Evolutionary conservation across 352 stramenopile genomes (phyloP).

Genomic region (Globisporangium abappressorium): DNA sequence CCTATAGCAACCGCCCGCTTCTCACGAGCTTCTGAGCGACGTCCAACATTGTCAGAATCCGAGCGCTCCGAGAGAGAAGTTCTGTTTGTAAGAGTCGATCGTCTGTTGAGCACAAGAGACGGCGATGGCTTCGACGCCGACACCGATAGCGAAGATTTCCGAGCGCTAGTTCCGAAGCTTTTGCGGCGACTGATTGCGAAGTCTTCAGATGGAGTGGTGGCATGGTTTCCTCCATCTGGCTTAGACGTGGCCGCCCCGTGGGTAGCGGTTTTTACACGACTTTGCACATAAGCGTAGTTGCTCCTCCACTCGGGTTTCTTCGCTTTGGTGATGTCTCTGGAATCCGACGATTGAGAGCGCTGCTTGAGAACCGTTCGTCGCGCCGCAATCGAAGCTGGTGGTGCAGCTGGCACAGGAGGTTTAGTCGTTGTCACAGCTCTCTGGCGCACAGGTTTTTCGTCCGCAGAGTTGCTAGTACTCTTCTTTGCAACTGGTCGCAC

Average conservation of each 20-base stretch:
- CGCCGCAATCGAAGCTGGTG: neutral
- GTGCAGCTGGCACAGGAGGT: neutral
- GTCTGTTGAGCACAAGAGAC: slow-evolving; percentile 6
- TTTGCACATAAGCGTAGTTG: neutral
- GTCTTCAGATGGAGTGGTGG: neutral
- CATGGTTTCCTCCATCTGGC: neutral
- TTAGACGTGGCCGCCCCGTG: neutral
- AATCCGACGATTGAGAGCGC: slow-evolving; percentile 16
- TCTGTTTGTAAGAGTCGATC: slow-evolving; percentile 11
- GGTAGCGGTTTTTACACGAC: slow-evolving; percentile 2
- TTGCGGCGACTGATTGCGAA: neutral
- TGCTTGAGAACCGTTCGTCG: slow-evolving; percentile 8
- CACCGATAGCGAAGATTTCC: neutral
- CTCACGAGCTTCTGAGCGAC: slow-evolving; percentile 4
- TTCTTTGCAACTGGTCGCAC: neutral
- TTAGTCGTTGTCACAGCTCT: slow-evolving; percentile 7
- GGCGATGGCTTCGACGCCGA: slow-evolving; percentile 2
- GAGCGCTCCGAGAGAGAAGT: slow-evolving; percentile 8
- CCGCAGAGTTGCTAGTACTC: neutral
- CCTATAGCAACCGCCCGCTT: slow-evolving; percentile 2
- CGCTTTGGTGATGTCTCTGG: slow-evolving; percentile 7
- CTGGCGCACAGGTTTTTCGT: neutral
- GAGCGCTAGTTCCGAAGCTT: slow-evolving; percentile 9
- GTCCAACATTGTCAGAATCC: slow-evolving; percentile 12
- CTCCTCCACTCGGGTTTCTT: slow-evolving; percentile 9